Conservation (phyloP, 805 yeast genomes). For the Candida arabinofermentans region DNA sequence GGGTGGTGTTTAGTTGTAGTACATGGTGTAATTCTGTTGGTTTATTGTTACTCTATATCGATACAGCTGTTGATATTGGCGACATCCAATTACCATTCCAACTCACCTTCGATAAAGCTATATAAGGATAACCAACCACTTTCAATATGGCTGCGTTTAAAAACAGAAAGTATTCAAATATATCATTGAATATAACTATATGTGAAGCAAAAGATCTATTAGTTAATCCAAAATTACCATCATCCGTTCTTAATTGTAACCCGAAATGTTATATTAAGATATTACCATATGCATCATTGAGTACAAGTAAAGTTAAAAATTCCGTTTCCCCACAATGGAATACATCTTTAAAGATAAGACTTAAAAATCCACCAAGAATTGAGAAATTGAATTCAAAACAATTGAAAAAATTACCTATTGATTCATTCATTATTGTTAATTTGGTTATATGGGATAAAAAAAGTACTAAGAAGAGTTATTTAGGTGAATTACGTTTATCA, state of each 20-base stretch:
- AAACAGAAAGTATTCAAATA: conserved; percentile 3
- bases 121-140: too few species aligned
- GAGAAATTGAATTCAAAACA: conserved; percentile 2
- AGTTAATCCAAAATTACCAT: conserved; percentile 3
- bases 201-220: conserved; percentile 18
- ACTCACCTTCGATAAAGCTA: too few species aligned
- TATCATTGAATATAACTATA: conserved; percentile 14
- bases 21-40: too few species aligned
- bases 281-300: conserved; percentile 11
- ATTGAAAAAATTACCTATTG: conserved; percentile 6
- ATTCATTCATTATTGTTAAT: conserved; percentile 13
- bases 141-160: neutral
- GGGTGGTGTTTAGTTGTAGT: too few species aligned
- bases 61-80: too few species aligned
- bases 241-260: conserved; percentile 11
- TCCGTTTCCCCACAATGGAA: conserved; percentile 19
- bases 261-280: conserved; percentile 19
- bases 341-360: conserved; percentile 9
- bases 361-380: conserved; percentile 15
- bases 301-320: conserved; percentile 13
- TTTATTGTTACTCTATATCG: too few species aligned
- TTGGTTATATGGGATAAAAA: conserved; percentile 20
- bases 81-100: too few species aligned
- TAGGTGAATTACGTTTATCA: conserved; percentile 28
- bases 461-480: conserved; percentile 19